Percentiles rank a stretch among this genome's conserved stretches.
These are phyloP conservation scores for Entomortierella chlamydospora DNA, from an alignment of 192 early-diverging fungal genomes.

Conservation along the genomic window DNA sequence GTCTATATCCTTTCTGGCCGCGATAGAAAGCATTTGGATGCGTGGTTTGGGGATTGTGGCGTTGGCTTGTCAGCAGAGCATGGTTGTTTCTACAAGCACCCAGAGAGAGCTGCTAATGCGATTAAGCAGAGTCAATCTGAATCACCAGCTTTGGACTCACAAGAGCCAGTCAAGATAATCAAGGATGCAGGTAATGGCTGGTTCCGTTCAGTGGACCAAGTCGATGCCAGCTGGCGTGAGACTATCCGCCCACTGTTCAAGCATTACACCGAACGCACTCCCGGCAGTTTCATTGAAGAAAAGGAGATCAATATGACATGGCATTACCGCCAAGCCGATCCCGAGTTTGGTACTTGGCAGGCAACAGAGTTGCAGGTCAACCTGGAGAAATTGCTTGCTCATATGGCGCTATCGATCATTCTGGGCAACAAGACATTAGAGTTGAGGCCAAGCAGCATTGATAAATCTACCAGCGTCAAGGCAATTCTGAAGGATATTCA, in stretches of 20 bases:
- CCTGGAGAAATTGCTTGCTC: constrained; percentile 93
- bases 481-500: constrained; percentile 89
- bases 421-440: constrained; percentile 98
- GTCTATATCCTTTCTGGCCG: constrained; percentile 98
- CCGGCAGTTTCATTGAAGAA: constrained; percentile 97
- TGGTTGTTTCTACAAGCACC: constrained; percentile 98
- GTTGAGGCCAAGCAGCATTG: constrained; percentile 90
- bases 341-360: constrained; percentile 97
- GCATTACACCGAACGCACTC: constrained; percentile 98
- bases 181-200: constrained; percentile 79
- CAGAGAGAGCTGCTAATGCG: constrained; percentile 67
- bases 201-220: constrained; percentile 89
- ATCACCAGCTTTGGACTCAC: constrained; percentile 51
- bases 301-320: constrained; percentile 99
- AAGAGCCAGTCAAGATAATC: constrained; percentile 61
- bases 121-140: constrained; percentile 57
- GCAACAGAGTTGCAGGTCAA: constrained; percentile 98
- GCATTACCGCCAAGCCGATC: constrained; percentile 94
- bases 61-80: constrained; percentile 98
- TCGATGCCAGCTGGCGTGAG: constrained; percentile 92
- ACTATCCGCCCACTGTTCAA: constrained; percentile 95
- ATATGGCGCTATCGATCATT: constrained; percentile 94
- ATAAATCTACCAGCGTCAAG: constrained; percentile 90
- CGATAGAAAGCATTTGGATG: constrained; percentile 86
- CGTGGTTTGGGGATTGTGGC: constrained; percentile 89